A percentile compares a stretch with the other conserved stretches of the same genome.
Conservation (phyloP, 2,329 filamentous ascomycete species). For the Rachicladosporium sp. region DNA sequence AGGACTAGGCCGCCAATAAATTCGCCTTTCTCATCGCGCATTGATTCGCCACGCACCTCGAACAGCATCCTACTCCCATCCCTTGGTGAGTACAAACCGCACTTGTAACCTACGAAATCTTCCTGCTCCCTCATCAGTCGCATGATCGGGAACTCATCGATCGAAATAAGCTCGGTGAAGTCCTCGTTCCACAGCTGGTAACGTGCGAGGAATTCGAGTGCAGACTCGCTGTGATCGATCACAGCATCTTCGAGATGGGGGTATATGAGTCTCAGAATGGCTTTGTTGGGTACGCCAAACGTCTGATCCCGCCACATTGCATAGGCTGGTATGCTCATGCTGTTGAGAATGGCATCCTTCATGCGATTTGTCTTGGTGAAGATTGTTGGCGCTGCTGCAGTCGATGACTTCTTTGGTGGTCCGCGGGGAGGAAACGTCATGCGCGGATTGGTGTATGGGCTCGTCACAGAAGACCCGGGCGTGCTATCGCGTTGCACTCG, state of each 20-base stretch:
- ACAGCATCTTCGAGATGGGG: slow-evolving; percentile 24
- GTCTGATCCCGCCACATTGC: slow-evolving; percentile 73
- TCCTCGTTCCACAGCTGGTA: slow-evolving; percentile 55
- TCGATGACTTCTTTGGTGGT: slow-evolving; percentile 45
- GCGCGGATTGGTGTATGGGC: slow-evolving; percentile 42
- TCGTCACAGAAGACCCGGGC: slow-evolving; percentile 26
- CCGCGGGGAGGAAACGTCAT: slow-evolving; percentile 56
- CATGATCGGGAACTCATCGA: slow-evolving; percentile 55
- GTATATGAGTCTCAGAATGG: slow-evolving; percentile 34
- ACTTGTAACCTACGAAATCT: slow-evolving; percentile 45
- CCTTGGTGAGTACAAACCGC: slow-evolving; percentile 50
- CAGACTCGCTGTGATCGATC: slow-evolving; percentile 24
- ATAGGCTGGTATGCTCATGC: slow-evolving; percentile 60
- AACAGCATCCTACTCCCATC: slow-evolving; percentile 45
- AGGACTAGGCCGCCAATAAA: slow-evolving; percentile 62
- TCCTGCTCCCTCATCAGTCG: slow-evolving; percentile 49
- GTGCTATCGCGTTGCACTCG: slow-evolving; percentile 10
- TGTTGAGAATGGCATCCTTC: slow-evolving; percentile 67
- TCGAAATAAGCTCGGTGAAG: slow-evolving; percentile 46
- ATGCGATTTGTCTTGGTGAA: slow-evolving; percentile 62
- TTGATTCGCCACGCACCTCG: slow-evolving; percentile 55
- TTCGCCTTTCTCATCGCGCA: slow-evolving; percentile 55
- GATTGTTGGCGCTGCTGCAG: slow-evolving; percentile 49
- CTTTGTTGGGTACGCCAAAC: slow-evolving; percentile 61
- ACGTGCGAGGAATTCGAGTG: slow-evolving; percentile 41